Percentiles rank a stretch among this genome's conserved stretches.
These are phyloP conservation scores for Curvularia sp. DNA, from an alignment of 2,329 filamentous ascomycete genomes.

Conservation along the genomic window DNA sequence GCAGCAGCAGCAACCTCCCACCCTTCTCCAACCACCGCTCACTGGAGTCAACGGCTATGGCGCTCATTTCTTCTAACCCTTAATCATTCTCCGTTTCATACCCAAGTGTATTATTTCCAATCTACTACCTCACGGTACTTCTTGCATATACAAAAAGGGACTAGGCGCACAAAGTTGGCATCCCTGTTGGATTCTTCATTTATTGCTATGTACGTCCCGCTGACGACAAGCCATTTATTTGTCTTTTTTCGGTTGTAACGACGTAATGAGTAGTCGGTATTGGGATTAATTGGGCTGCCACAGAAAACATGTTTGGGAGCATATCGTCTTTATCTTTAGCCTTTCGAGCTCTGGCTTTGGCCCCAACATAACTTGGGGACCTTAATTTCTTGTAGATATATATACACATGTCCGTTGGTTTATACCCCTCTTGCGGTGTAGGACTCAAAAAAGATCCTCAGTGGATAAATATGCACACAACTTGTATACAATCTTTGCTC, in stretches of 20 bases:
- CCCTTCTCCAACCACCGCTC: conserved; percentile 31
- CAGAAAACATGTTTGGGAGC: not conserved
- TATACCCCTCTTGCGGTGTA: not conserved
- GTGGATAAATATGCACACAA: not conserved
- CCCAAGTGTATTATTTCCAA: conserved; percentile 6
- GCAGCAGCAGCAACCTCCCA: conserved; percentile 35
- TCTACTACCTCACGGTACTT: not conserved
- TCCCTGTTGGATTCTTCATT: not conserved
- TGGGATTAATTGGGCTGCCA: not conserved
- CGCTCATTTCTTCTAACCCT: conserved; percentile 29
- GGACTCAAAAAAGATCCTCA: not conserved
- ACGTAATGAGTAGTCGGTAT: conserved; percentile 17
- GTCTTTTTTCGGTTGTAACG: conserved; percentile 7
- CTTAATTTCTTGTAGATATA: conserved; percentile 2
- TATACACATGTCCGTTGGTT: not conserved
- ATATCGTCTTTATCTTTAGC: not conserved
- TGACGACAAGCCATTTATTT: not conserved
- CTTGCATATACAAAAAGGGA: conserved; percentile 5
- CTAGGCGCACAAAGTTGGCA: not conserved
- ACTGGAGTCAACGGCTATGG: conserved; percentile 30
- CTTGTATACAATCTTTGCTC: not conserved
- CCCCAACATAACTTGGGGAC: too few relatives aligned
- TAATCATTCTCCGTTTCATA: not conserved
- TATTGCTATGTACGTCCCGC: not conserved
- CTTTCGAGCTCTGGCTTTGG: not conserved